Evolutionary conservation across 2,329 filamentous ascomycete genomes (phyloP).

Genomic region (Pseudofabraea citricarpa): DNA sequence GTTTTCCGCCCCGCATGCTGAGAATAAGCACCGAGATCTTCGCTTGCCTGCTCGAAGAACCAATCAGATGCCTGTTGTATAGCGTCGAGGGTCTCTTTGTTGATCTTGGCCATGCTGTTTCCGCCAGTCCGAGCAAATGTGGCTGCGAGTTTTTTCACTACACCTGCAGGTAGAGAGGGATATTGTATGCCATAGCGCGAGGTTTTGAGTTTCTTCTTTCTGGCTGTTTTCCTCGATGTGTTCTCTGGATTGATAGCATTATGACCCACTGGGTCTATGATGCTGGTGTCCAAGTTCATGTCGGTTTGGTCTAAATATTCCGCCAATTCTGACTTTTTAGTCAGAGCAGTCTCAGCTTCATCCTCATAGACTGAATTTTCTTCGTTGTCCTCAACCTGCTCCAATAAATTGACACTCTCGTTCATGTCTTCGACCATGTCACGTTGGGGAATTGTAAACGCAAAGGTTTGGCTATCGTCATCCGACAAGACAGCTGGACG

Average conservation of each 20-base stretch:
- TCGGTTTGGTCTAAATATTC: background rate
- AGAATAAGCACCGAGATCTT: conserved; percentile 76
- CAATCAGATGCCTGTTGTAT: conserved; percentile 80
- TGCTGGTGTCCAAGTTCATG: conserved; percentile 14
- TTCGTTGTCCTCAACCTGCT: conserved; percentile 20
- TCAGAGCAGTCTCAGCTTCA: conserved; percentile 20
- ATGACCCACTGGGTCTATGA: too few relatives aligned
- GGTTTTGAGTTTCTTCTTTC: conserved; percentile 48
- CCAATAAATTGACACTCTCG: conserved; percentile 9
- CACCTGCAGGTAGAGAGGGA: conserved; percentile 65
- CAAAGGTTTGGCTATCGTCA: conserved; percentile 29
- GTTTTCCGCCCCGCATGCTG: conserved; percentile 77
- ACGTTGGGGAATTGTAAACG: conserved; percentile 24
- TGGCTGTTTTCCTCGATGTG: conserved; percentile 18
- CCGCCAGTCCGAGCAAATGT: conserved; percentile 66
- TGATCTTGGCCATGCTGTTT: conserved; percentile 62
- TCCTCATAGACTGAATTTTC: conserved; percentile 18
- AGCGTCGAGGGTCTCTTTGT: conserved; percentile 66
- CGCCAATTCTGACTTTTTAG: conserved; percentile 9
- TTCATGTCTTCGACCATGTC: conserved; percentile 10
- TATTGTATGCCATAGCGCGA: conserved; percentile 73
- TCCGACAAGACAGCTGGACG: conserved; percentile 15
- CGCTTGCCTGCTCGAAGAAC: conserved; percentile 85
- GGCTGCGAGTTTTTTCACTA: conserved; percentile 70
- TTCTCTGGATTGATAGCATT: conserved; percentile 4